phyloP scores from a whole-genome alignment of 495 filamentous ascomycete genomes.

The Neurospora sp. region DNA sequence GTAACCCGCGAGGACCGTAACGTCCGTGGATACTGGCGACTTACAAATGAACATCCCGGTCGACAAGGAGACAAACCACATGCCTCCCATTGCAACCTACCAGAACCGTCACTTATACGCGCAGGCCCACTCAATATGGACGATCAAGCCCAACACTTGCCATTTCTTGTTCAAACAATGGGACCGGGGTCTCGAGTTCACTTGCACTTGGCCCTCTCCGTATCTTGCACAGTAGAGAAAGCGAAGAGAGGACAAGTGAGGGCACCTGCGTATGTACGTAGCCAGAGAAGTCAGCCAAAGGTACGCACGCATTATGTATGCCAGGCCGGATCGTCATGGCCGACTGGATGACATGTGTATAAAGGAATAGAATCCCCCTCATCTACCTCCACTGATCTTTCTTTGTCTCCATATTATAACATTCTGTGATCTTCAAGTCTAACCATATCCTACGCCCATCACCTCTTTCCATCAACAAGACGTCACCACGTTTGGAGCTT shows the following conservation, averaged over 20 bases:
- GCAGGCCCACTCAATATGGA: background rate
- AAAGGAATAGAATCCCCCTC: constrained; percentile 11
- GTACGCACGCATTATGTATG: background rate
- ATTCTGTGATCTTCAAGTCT: background rate
- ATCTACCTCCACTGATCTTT: constrained; percentile 4
- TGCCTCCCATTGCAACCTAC: background rate
- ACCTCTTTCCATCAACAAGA: background rate
- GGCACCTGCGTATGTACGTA: background rate
- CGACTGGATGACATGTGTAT: constrained; percentile 3
- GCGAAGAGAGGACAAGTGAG: background rate
- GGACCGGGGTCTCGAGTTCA: background rate
- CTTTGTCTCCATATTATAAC: constrained; percentile 10
- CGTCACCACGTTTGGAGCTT: background rate
- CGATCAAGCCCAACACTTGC: background rate
- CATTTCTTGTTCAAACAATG: background rate
- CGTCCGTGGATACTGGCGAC: background rate
- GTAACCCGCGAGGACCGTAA: background rate
- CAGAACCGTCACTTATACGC: background rate
- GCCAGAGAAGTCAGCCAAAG: background rate
- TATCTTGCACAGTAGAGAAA: background rate
- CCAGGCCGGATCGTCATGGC: constrained; percentile 5
- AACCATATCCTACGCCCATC: background rate
- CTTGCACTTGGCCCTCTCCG: background rate
- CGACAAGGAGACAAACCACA: background rate
- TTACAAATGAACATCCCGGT: background rate